Evolutionary conservation across 768 basidiomycete genomes (phyloP).

Genomic region (Rhodosporidiobolus odoratus): DNA sequence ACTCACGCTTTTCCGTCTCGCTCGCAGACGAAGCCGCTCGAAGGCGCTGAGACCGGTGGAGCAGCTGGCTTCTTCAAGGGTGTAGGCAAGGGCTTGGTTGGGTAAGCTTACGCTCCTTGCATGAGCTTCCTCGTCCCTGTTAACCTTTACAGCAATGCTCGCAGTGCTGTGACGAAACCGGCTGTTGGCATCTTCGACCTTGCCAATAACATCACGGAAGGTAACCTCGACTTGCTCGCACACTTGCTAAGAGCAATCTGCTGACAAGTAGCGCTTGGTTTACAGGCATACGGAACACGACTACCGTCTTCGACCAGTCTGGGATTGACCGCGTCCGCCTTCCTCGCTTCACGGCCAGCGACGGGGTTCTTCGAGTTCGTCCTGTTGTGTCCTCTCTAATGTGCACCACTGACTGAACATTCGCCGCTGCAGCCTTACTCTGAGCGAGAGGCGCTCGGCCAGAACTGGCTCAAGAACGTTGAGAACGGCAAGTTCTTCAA

Average conservation of each 20-base stretch:
- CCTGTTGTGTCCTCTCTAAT: background rate
- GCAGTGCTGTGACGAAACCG: constrained; percentile 86
- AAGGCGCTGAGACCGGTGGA: constrained; percentile 90
- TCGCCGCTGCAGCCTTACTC: constrained; percentile 65
- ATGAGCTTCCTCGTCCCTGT: background rate
- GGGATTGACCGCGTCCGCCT: constrained; percentile 78
- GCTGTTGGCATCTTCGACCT: constrained; percentile 95
- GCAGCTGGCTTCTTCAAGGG: constrained; percentile 97
- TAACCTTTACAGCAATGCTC: background rate
- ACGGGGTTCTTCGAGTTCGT: constrained; percentile 78
- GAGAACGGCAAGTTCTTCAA: constrained; percentile 78
- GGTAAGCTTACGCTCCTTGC: constrained; percentile 53
- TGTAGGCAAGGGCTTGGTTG: constrained; percentile 90
- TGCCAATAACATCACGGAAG: constrained; percentile 89
- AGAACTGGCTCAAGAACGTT: constrained; percentile 94
- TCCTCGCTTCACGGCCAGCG: constrained; percentile 79
- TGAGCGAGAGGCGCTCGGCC: constrained; percentile 81
- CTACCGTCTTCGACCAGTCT: constrained; percentile 91
- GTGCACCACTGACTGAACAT: constrained; percentile 5
- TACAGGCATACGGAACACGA: constrained; percentile 96
- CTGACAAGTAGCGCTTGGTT: no score
- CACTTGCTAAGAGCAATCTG: no score
- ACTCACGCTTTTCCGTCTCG: constrained; percentile 1
- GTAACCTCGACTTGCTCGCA: no score
- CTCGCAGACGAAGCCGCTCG: constrained; percentile 85